A percentile compares a stretch with the other conserved stretches of the same genome.
phyloP scores from a whole-genome alignment of 1,284 basidiomycete species.

The Erythrobasidium hasegawianum region DNA sequence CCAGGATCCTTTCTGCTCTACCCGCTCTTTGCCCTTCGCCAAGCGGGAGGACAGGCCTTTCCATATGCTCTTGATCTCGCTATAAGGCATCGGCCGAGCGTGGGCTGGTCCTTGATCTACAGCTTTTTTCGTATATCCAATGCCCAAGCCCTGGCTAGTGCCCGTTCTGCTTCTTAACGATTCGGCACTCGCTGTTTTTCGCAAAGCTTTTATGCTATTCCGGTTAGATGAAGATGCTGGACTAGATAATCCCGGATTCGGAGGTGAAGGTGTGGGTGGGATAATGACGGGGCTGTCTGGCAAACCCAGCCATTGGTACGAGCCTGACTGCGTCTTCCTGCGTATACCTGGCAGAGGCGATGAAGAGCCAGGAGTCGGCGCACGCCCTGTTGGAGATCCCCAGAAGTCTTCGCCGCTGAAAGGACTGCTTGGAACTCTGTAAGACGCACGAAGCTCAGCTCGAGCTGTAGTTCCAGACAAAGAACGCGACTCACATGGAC shows the following conservation, averaged over 20 bases:
- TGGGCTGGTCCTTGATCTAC: neutral
- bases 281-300: conserved; percentile 5
- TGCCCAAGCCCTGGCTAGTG: neutral
- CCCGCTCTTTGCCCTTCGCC: conserved; percentile 6
- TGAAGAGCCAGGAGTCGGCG: neutral
- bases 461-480: neutral
- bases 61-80: conserved; percentile 21
- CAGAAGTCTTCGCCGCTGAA: neutral
- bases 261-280: neutral
- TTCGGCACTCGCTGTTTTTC: conserved; percentile 26
- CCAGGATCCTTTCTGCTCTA: neutral
- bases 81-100: neutral
- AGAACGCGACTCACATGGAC: neutral
- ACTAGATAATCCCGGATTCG: neutral
- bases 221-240: neutral
- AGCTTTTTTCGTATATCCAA: neutral
- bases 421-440: neutral
- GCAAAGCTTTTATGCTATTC: neutral
- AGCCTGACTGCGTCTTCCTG: neutral
- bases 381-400: neutral
- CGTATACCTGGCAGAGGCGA: neutral
- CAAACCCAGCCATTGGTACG: neutral
- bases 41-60: conserved; percentile 17
- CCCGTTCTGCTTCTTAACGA: neutral
- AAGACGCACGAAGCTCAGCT: neutral